These are phyloP conservation scores for Fusarium nelsonii DNA, from an alignment of 2,329 filamentous ascomycete genomes.

Conservation along the genomic window DNA sequence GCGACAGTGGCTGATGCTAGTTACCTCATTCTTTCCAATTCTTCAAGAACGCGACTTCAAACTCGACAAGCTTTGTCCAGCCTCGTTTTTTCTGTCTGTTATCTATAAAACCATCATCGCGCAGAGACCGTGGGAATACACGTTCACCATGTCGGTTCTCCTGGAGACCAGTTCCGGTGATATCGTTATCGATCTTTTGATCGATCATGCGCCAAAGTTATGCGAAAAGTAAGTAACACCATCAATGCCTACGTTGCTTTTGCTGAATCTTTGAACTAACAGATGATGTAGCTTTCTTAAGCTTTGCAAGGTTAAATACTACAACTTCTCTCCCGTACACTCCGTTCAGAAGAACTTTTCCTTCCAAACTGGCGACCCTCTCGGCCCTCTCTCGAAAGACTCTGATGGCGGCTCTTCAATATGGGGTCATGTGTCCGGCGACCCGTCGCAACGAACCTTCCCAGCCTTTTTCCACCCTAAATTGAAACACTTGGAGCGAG, in stretches of 20 bases:
- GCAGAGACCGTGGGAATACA: neutral
- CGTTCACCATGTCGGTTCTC: constrained; percentile 82
- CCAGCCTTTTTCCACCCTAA: constrained; percentile 86
- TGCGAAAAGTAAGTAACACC: constrained; percentile 89
- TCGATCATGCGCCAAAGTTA: constrained; percentile 88
- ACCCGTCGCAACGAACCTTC: constrained; percentile 79
- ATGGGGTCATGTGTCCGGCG: constrained; percentile 83
- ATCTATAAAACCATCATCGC: neutral
- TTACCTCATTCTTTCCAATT: constrained; percentile 26
- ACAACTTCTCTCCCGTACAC: constrained; percentile 95
- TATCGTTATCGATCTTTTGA: constrained; percentile 91
- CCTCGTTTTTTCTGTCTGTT: neutral
- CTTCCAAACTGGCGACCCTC: constrained; percentile 94
- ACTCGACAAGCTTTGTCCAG: neutral
- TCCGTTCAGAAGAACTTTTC: constrained; percentile 95
- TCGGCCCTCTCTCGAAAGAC: constrained; percentile 84
- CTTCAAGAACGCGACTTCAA: constrained; percentile 14
- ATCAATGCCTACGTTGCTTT: neutral
- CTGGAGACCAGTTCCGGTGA: constrained; percentile 94
- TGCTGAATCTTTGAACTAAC: constrained; percentile 54
- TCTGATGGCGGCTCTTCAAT: constrained; percentile 95
- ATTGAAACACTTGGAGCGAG: constrained; percentile 87
- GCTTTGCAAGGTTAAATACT: constrained; percentile 99
- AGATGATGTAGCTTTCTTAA: constrained; percentile 83
- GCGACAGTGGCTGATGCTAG: constrained; percentile 29